Conservation (phyloP, 345 rosid genomes). For the Linum lewisii region DNA sequence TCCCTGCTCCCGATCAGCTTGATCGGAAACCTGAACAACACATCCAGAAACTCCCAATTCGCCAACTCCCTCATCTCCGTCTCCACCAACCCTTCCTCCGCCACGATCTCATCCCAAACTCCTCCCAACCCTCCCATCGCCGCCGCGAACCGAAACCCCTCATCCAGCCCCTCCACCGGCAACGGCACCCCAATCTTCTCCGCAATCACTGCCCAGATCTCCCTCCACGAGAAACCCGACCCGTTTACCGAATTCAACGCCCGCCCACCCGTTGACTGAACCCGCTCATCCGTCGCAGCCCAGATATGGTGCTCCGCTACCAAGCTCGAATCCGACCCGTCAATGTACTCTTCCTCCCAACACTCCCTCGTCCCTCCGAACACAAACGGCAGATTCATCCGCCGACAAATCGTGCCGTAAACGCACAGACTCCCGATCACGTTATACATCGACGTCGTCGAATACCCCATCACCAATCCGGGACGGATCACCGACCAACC, state of each 20-base stretch:
- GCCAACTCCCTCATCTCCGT: constrained; percentile 70
- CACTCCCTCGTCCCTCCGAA: constrained; percentile 78
- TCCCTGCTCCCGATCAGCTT: constrained; percentile 62
- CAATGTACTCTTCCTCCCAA: constrained; percentile 79
- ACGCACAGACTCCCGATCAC: constrained; percentile 72
- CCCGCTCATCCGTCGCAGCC: constrained; percentile 45
- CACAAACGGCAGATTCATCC: constrained; percentile 60
- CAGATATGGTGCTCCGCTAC: constrained; percentile 81
- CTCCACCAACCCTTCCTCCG: constrained; percentile 34
- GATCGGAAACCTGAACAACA: constrained; percentile 53
- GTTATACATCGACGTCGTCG: constrained; percentile 51
- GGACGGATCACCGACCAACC: constrained; percentile 81
- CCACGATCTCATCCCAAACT: constrained; percentile 60
- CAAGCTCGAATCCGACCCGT: constrained; percentile 58
- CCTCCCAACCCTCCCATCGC: constrained; percentile 42
- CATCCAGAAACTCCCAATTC: constrained; percentile 70
- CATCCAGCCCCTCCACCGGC: constrained; percentile 29
- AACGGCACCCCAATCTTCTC: constrained; percentile 45
- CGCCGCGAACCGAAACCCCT: constrained; percentile 35
- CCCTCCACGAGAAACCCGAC: constrained; percentile 64
- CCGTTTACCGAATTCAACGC: constrained; percentile 74
- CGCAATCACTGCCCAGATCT: constrained; percentile 60
- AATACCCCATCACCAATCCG: constrained; percentile 68
- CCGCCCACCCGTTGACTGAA: constrained; percentile 34
- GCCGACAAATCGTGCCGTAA: constrained; percentile 57